A percentile compares a stretch with the other conserved stretches of the same genome.
These are phyloP conservation scores for Prosopis cineraria DNA, from an alignment of 306 rosid genomes.

Conservation along the genomic window DNA sequence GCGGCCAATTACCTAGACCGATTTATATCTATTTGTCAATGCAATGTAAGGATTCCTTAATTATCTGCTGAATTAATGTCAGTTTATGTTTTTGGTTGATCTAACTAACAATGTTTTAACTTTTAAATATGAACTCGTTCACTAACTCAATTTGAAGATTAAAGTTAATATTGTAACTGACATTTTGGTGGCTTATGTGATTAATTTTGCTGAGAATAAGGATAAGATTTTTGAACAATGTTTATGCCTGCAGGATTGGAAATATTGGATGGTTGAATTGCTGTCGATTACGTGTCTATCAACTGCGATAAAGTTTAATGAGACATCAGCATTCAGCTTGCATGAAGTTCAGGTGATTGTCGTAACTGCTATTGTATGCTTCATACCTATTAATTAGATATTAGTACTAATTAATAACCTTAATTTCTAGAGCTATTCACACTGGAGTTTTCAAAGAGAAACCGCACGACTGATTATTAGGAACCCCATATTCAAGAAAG, in stretches of 20 bases:
- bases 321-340: slow-evolving; percentile 39
- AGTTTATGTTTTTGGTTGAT: too few relatives aligned
- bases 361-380: background rate
- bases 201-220: background rate
- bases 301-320: slow-evolving; percentile 58
- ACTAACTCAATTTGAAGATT: background rate
- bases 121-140: background rate
- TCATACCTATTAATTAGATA: background rate
- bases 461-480: background rate
- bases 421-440: background rate
- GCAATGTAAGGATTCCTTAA: slow-evolving; percentile 43
- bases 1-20: slow-evolving; percentile 63
- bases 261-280: slow-evolving; percentile 57
- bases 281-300: slow-evolving; percentile 58
- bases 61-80: background rate
- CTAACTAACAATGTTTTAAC: too few relatives aligned
- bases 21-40: slow-evolving; percentile 47
- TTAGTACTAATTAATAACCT: background rate
- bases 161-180: background rate
- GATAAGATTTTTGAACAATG: background rate
- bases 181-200: background rate
- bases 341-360: slow-evolving; percentile 50
- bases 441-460: background rate
- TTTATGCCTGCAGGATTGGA: slow-evolving; percentile 47
- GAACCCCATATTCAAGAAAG: too few relatives aligned